Percentiles rank a stretch among this genome's conserved stretches.
phyloP scores from a whole-genome alignment of 257 asterid genomes.

The Anisodus tanguticus region DNA sequence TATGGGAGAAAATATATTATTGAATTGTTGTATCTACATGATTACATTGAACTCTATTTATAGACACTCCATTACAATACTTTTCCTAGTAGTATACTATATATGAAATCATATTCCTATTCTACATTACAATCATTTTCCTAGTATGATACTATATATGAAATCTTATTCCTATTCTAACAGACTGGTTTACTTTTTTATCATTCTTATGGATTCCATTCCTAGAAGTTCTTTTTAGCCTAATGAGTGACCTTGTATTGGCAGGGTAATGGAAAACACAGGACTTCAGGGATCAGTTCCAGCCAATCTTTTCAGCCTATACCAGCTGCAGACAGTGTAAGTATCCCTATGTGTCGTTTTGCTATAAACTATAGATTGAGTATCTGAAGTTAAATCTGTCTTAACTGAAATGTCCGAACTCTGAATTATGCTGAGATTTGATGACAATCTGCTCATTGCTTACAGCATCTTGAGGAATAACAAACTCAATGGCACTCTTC shows the following conservation, averaged over 20 bases:
- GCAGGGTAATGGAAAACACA: constrained; percentile 75
- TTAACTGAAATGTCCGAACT: neutral
- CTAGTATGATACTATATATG: too few species aligned
- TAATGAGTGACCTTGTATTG: constrained; percentile 31
- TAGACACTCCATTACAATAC: too few species aligned
- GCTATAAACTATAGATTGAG: neutral
- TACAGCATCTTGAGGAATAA: constrained; percentile 58
- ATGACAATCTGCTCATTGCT: neutral
- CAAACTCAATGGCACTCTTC: constrained; percentile 34
- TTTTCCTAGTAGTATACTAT: too few species aligned
- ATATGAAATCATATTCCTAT: too few species aligned
- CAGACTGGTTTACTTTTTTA: neutral
- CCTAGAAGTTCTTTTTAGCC: neutral
- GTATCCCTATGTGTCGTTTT: constrained; percentile 28
- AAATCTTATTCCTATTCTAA: too few species aligned
- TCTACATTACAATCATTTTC: too few species aligned
- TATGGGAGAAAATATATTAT: too few species aligned
- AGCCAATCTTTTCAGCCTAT: constrained; percentile 53
- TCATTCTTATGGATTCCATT: neutral
- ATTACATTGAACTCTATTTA: too few species aligned
- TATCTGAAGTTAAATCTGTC: neutral
- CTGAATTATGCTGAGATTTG: neutral
- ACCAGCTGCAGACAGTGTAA: constrained; percentile 80
- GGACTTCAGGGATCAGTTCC: constrained; percentile 64
- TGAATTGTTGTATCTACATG: too few species aligned